Percentiles rank a stretch among this genome's conserved stretches.
Conservation (phyloP, 306 rosid genomes). For the Quercus robur region DNA sequence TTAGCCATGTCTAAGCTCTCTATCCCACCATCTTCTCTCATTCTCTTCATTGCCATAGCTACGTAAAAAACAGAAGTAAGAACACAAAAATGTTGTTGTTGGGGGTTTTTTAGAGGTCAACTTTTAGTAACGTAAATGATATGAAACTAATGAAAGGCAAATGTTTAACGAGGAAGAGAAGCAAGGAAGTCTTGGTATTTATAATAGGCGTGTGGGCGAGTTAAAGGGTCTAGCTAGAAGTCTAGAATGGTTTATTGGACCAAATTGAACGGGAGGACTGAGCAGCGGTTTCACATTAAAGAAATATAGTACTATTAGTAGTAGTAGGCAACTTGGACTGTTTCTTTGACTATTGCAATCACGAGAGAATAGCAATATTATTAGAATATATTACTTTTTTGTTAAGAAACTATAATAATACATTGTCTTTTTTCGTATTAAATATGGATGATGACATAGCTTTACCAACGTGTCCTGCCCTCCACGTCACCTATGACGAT, state of each 20-base stretch:
- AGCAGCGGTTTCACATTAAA: too few relatives aligned
- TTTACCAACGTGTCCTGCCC: too few relatives aligned
- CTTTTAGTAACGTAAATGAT: not conserved
- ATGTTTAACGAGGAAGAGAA: not conserved
- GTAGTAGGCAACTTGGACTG: not conserved
- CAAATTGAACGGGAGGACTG: not conserved
- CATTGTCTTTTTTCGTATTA: not conserved
- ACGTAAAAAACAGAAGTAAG: too few relatives aligned
- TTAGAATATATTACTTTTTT: not conserved
- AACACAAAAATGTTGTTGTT: too few relatives aligned
- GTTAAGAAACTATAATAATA: not conserved
- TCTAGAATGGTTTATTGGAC: not conserved
- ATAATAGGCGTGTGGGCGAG: not conserved
- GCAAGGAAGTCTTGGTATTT: not conserved
- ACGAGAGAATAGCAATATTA: too few relatives aligned
- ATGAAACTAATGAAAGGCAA: not conserved
- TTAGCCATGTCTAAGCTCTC: slow-evolving; percentile 28
- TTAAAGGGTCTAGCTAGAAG: too few relatives aligned
- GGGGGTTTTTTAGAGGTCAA: not conserved
- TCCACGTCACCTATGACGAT: too few relatives aligned
- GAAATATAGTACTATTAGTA: too few relatives aligned
- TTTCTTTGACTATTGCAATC: not conserved
- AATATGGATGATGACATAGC: not conserved
- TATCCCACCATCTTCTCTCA: slow-evolving; percentile 19
- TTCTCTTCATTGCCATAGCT: slow-evolving; percentile 44